Base-by-base conservation (phyloP, 495 filamentous ascomycete species). In the Penicillium nucicola region DNA sequence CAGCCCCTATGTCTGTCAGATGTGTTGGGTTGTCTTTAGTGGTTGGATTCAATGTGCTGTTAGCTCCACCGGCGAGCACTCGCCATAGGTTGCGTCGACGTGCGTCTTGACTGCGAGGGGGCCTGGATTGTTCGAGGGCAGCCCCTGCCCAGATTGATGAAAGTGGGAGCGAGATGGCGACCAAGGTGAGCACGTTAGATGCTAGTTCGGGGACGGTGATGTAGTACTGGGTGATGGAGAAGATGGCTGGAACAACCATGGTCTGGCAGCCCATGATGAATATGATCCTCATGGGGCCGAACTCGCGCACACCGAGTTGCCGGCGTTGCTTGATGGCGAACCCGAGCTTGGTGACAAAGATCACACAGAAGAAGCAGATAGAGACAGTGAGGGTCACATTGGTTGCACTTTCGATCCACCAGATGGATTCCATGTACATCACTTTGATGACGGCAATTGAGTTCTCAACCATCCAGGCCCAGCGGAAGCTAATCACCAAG, bases 201-300 rank as follows among this genome's bases (percentile, higher is more conserved):
- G 68, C 64, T 31, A 88, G 69, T 45, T 84, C 78, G 3, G 82
- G 80, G 52, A 87, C 79, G 17, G 52, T 51, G 45, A 67, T 55
- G 13, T 64, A 46, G 62, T 79, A 89, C 52, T 89, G 77, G 15
- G 90, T 62, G 52, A 81, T 76, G 1, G 83, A 81, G 65, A 95
- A 89, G 53, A 91, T 61, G 15, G 86, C 89, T 84, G 91, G 91
- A 43, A 93, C 72, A 25, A 91, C 60, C 77, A 96, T 79, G 15
- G 86, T 89, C 66, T 89, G 86, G 50, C 81, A 86, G 39, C 85
- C 83, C 79, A 89, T 85, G 51, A 87, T 77, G 60, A 87, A 87
- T 50, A 90, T 80, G 45, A 86, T 77, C 56, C 84, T 81, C 74
- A 90, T 82, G 0, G 84, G 80, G 2, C 83, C 82, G 58, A 85